phyloP scores from a whole-genome alignment of 2,329 filamentous ascomycete genomes.

The Fragosphaeria purpurea region DNA sequence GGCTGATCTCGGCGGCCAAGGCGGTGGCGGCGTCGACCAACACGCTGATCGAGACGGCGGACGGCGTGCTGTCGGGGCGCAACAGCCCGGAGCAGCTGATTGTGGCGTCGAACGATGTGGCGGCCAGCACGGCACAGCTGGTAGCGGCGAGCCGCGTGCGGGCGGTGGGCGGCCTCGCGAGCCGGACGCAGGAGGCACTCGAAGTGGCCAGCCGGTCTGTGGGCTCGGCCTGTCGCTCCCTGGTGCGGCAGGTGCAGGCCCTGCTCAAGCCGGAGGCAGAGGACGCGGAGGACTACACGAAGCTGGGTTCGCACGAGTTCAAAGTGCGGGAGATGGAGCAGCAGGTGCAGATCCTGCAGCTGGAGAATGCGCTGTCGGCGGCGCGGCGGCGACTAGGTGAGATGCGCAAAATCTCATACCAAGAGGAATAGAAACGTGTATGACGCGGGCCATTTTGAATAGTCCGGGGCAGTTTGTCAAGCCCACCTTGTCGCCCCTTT shows the following conservation, averaged over 20 bases:
- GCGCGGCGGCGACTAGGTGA: constrained; percentile 81
- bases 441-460: neutral
- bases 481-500: neutral
- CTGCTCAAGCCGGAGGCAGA: constrained; percentile 83
- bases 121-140: constrained; percentile 89
- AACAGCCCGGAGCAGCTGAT: constrained; percentile 96
- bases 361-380: constrained; percentile 75
- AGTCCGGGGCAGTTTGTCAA: neutral
- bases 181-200: constrained; percentile 84
- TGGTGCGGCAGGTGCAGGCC: constrained; percentile 87
- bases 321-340: constrained; percentile 99
- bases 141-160: constrained; percentile 94
- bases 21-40: constrained; percentile 91
- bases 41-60: constrained; percentile 93
- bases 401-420: constrained; percentile 96
- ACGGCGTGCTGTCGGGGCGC: constrained; percentile 83
- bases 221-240: constrained; percentile 71
- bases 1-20: constrained; percentile 93
- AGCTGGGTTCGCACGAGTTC: constrained; percentile 88
- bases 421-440: constrained; percentile 49
- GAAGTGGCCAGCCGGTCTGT: constrained; percentile 91
- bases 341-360: constrained; percentile 95
- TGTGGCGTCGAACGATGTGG: constrained; percentile 93
- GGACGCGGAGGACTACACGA: constrained; percentile 80
- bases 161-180: constrained; percentile 76